Conservation (phyloP, 177 flowering plant genomes). For the Vitis hybrid region DNA sequence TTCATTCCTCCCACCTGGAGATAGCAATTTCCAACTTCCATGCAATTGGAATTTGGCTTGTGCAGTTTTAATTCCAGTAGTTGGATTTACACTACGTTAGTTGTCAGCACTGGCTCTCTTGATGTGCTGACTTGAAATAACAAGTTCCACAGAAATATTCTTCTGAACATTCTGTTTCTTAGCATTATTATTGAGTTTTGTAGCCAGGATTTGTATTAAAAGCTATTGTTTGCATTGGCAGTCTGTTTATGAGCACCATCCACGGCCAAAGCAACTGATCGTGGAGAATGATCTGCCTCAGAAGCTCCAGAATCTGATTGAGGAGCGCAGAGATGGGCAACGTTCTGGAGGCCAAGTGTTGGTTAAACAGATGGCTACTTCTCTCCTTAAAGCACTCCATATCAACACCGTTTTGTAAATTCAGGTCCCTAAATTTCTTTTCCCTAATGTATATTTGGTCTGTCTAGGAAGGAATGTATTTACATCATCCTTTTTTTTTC, state of each 20-base stretch:
- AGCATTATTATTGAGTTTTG: no score
- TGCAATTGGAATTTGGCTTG: no score
- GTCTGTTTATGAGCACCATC: slow-evolving; percentile 99
- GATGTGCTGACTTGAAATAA: no score
- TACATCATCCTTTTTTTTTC: not conserved
- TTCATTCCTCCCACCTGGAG: no score
- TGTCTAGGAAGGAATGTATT: not conserved
- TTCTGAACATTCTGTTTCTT: no score
- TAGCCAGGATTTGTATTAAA: not conserved
- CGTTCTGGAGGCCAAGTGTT: slow-evolving; percentile 93
- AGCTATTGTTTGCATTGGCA: slow-evolving; percentile 21
- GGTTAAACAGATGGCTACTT: slow-evolving; percentile 99
- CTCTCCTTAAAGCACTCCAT: slow-evolving; percentile 95
- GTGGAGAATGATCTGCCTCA: slow-evolving; percentile 98
- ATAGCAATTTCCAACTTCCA: no score
- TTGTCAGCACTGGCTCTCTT: no score
- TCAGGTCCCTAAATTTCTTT: slow-evolving; percentile 3
- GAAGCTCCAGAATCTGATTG: slow-evolving; percentile 89
- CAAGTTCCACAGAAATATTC: no score
- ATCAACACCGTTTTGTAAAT: slow-evolving; percentile 91
- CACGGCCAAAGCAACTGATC: slow-evolving; percentile 94
- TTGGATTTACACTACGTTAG: no score
- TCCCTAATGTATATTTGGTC: slow-evolving; percentile 11
- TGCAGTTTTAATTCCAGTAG: no score
- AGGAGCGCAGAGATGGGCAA: slow-evolving; percentile 95